A percentile compares a stretch with the other conserved stretches of the same genome.
Evolutionary conservation across 768 basidiomycete species (phyloP).

Genomic region (Kwoniella mangroviensis): DNA sequence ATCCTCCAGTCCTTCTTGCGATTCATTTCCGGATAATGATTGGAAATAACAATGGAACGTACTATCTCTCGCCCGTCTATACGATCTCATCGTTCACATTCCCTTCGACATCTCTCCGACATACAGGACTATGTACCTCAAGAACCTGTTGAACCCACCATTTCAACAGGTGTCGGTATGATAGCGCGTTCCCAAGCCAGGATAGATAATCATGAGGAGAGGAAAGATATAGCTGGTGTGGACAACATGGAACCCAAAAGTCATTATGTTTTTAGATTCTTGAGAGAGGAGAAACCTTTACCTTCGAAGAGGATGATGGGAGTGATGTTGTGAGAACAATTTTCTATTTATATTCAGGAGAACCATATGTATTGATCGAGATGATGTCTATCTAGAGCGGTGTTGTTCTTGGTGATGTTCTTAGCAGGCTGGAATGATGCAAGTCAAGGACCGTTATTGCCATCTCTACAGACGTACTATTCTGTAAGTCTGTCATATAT

Average conservation of each 20-base stretch:
- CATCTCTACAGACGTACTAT: conserved; percentile 69
- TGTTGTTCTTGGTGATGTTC: conserved; percentile 45
- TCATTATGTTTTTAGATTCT: conserved; percentile 19
- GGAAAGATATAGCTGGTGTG: not conserved
- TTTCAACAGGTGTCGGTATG: conserved; percentile 14
- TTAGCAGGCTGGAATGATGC: conserved; percentile 75
- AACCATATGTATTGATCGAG: no score
- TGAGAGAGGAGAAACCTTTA: conserved; percentile 26
- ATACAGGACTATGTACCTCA: conserved; percentile 16
- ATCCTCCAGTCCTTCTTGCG: no score
- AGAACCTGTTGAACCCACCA: conserved; percentile 23
- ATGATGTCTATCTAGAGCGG: conserved; percentile 14
- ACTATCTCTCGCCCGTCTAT: not conserved
- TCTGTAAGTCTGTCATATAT: conserved; percentile 53
- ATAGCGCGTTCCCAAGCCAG: not conserved
- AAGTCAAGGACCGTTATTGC: conserved; percentile 73
- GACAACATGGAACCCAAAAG: conserved; percentile 3
- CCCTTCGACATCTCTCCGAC: not conserved
- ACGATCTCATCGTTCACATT: not conserved
- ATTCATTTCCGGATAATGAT: not conserved
- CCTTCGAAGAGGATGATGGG: conserved; percentile 17
- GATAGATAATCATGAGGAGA: not conserved
- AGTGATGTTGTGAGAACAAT: conserved; percentile 35
- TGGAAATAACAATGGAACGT: not conserved
- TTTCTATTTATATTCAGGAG: not conserved